Conservation (phyloP, 1,139 yeast species). For the Suhomyces guaymorum region DNA sequence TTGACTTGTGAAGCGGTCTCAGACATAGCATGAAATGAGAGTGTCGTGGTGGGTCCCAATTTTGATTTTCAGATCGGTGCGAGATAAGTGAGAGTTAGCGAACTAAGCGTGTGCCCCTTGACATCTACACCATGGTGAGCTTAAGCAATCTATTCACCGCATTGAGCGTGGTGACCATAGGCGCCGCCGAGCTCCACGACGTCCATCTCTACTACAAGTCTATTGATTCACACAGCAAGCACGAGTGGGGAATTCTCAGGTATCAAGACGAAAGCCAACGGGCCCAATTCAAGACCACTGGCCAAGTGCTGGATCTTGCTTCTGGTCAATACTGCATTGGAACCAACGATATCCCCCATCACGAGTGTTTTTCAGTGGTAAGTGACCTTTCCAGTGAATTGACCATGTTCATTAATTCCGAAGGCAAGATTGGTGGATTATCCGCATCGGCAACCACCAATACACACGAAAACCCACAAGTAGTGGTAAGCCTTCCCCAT, state of each 20-base stretch:
- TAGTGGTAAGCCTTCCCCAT: slow-evolving; percentile 1
- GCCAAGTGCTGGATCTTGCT: neutral
- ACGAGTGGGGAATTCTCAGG: slow-evolving; percentile 19
- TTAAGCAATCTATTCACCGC: neutral
- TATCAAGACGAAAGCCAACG: slow-evolving; percentile 10
- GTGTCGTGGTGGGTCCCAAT: slow-evolving; percentile 1
- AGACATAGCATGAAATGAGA: slow-evolving; percentile 1
- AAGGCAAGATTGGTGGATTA: slow-evolving; percentile 6
- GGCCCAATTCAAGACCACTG: slow-evolving; percentile 3
- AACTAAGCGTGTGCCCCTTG: too few relatives aligned
- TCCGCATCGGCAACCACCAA: neutral
- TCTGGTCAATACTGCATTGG: slow-evolving; percentile 35
- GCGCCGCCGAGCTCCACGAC: slow-evolving; percentile 9
- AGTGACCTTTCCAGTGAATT: slow-evolving; percentile 7
- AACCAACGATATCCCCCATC: slow-evolving; percentile 28
- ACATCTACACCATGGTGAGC: neutral
- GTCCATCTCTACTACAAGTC: slow-evolving; percentile 12
- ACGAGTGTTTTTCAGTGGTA: slow-evolving; percentile 34
- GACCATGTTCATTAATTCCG: slow-evolving; percentile 3
- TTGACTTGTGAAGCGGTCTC: neutral
- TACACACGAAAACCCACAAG: neutral
- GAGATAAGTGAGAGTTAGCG: neutral
- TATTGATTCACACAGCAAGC: slow-evolving; percentile 10
- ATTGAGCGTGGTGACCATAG: neutral
- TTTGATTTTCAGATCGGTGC: neutral